Percentiles rank a stretch among this genome's conserved stretches.
phyloP scores from a whole-genome alignment of 1,139 yeast genomes.

The Ashbya aceris region DNA sequence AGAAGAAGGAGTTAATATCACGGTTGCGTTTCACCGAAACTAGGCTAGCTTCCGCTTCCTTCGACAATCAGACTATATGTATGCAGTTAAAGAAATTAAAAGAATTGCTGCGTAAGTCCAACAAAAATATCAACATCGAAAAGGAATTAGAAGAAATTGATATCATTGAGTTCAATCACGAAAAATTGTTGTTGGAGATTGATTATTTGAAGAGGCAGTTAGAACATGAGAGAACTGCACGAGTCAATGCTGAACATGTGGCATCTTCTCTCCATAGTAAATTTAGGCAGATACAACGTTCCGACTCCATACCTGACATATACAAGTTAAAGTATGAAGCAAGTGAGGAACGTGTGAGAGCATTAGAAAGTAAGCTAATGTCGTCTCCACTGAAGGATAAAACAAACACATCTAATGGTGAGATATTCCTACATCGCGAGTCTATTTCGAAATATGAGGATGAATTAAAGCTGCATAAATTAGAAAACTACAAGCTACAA shows the following conservation, averaged over 20 bases:
- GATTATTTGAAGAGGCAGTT: constrained; percentile 35
- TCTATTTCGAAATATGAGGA: constrained; percentile 40
- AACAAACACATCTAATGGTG: constrained; percentile 21
- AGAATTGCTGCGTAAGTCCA: constrained; percentile 22
- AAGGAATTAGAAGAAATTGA: constrained; percentile 17
- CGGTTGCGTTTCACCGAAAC: constrained; percentile 51
- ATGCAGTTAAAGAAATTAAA: constrained; percentile 34
- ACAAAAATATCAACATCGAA: constrained; percentile 24
- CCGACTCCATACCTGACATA: constrained; percentile 25
- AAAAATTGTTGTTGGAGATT: constrained; percentile 29
- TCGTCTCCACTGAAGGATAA: constrained; percentile 27
- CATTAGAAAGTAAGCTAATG: constrained; percentile 35
- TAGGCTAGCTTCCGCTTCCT: constrained; percentile 43
- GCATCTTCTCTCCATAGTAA: constrained; percentile 26
- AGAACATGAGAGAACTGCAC: constrained; percentile 30
- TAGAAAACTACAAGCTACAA: constrained; percentile 41
- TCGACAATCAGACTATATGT: constrained; percentile 40
- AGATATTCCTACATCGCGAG: constrained; percentile 24
- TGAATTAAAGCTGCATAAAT: constrained; percentile 23
- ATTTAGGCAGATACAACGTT: constrained; percentile 24
- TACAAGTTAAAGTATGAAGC: constrained; percentile 34
- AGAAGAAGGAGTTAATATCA: constrained; percentile 44
- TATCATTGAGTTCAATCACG: constrained; percentile 26
- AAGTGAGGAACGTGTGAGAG: constrained; percentile 38
- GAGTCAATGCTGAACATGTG: constrained; percentile 27